Percentiles rank a stretch among this genome's conserved stretches.
Evolutionary conservation across 805 yeast species (phyloP).

Genomic region (Pichia rugopelliculosa): DNA sequence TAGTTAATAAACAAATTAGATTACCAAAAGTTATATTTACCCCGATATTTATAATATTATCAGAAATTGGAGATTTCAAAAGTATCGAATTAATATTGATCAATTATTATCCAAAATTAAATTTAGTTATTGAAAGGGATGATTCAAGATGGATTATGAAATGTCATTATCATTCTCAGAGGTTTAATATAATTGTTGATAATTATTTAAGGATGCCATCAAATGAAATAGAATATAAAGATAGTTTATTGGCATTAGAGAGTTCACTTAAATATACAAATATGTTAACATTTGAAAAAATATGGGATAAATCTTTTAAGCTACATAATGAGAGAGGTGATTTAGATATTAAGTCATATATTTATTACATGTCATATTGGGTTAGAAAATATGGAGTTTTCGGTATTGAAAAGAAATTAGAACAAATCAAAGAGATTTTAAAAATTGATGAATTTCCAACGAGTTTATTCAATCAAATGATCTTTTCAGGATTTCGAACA

Average conservation of each 20-base stretch:
- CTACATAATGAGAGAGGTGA: constrained; percentile 8
- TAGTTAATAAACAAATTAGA: constrained; percentile 10
- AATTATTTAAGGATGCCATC: constrained; percentile 10
- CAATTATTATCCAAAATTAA: constrained; percentile 20
- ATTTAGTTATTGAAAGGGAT: constrained; percentile 9
- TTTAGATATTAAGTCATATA: constrained; percentile 15
- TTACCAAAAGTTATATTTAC: constrained; percentile 12
- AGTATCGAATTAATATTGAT: constrained; percentile 18
- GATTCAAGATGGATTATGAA: constrained; percentile 22
- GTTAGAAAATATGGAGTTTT: constrained; percentile 14
- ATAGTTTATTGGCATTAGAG: constrained; percentile 18
- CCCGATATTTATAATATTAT: constrained; percentile 17
- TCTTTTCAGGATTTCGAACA: constrained; percentile 18
- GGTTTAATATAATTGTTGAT: constrained; percentile 19
- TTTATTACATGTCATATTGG: constrained; percentile 17
- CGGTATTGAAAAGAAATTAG: constrained; percentile 13
- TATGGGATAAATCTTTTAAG: constrained; percentile 16
- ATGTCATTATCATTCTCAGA: constrained; percentile 19
- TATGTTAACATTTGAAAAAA: constrained; percentile 11
- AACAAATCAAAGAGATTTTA: constrained; percentile 10
- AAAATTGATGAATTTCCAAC: constrained; percentile 15
- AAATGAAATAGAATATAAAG: constrained; percentile 11
- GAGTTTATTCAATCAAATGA: constrained; percentile 21
- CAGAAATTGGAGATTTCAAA: constrained; percentile 20
- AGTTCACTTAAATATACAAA: constrained; percentile 16